Evolutionary conservation across 2,329 filamentous ascomycete species (phyloP), one percentile per base, ranked within the genome.

Genomic region (Trichoderma asperellum): DNA sequence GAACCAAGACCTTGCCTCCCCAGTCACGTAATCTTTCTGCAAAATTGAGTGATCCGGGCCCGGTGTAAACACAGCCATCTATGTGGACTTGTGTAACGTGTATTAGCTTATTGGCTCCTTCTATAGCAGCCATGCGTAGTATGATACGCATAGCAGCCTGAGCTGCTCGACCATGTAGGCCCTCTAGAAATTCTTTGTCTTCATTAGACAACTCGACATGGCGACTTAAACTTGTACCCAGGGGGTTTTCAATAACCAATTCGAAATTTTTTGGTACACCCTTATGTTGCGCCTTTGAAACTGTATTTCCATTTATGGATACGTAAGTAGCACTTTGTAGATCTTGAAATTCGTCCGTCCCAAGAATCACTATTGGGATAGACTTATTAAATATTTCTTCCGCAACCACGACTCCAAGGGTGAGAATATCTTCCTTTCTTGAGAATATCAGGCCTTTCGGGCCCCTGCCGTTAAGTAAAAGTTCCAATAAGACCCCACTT

Each of bases 401-500:
- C 0, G 81, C 81, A 4, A 85, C 75, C 55, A 85, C 76, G 0
- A 84, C 81, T 0, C 83, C 83, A 1, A 84, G 70, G 0, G 82
- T 82, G 2, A 85, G 68, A 27, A 85, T 84, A n/a, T 80, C 74
- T 52, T 85, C 83, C 0, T 72, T 71, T 2, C 78, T 72, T 37
- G 79, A 74, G 47, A 85, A 84, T 0, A 85, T 72, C 18, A 85
- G 67, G 0, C 78, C 83, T 3, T 70, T 72, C 0, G 83, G 83
- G 0, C 75, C 79, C 10, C 74, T 77, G 1, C 75, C 75, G 21
- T 80, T 81, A 2, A 84, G 74, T 0, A 85, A 59, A 0, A 84
- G 72, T 71, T 85, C 82, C 6, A 85, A 71, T n/a, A 85, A 77
- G 1, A 81, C 79, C 0, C 77, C 77, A 16, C 83, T 85, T 0